These are phyloP conservation scores for Sporisorium graminicola DNA, from an alignment of 1,284 basidiomycete genomes.

Conservation along the genomic window DNA sequence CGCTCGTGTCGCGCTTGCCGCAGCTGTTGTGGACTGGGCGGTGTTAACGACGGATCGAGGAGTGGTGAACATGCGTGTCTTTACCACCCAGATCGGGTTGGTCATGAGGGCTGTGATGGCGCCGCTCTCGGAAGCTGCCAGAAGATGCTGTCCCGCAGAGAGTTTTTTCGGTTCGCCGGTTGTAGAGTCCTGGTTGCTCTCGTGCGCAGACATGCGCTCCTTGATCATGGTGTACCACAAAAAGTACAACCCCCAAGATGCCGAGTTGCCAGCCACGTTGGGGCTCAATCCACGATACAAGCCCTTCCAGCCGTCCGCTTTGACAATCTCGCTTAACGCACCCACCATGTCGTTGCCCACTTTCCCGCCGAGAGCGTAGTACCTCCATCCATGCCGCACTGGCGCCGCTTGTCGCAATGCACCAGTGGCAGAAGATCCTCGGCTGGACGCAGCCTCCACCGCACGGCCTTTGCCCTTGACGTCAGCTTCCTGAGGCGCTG, in stretches of 20 bases:
- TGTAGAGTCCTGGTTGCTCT: slow-evolving; percentile 15
- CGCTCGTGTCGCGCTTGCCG: not conserved
- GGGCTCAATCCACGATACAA: slow-evolving; percentile 90
- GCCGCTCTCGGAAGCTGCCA: slow-evolving; percentile 92
- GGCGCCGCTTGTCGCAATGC: slow-evolving; percentile 6
- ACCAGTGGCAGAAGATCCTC: slow-evolving; percentile 10
- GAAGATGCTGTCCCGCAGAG: slow-evolving; percentile 83
- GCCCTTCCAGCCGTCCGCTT: slow-evolving; percentile 82
- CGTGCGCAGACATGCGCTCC: slow-evolving; percentile 70
- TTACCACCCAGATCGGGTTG: slow-evolving; percentile 98
- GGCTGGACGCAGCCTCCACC: slow-evolving; percentile 1
- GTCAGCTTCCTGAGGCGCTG: slow-evolving; percentile 1
- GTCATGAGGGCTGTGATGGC: slow-evolving; percentile 93
- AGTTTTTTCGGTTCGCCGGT: slow-evolving; percentile 70
- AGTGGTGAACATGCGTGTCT: slow-evolving; percentile 95
- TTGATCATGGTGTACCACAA: slow-evolving; percentile 99
- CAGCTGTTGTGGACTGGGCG: not conserved
- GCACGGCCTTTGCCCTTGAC: slow-evolving; percentile 41
- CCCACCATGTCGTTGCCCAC: slow-evolving; percentile 79
- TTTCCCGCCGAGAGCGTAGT: slow-evolving; percentile 55
- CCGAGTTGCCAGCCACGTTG: slow-evolving; percentile 95
- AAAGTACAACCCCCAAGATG: slow-evolving; percentile 97
- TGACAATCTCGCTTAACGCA: slow-evolving; percentile 81
- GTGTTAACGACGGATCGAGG: slow-evolving; percentile 69
- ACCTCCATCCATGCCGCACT: slow-evolving; percentile 37